Evolutionary conservation across 78 protist genomes (phyloP).

Genomic region (Tieghemostelium lacteum): DNA sequence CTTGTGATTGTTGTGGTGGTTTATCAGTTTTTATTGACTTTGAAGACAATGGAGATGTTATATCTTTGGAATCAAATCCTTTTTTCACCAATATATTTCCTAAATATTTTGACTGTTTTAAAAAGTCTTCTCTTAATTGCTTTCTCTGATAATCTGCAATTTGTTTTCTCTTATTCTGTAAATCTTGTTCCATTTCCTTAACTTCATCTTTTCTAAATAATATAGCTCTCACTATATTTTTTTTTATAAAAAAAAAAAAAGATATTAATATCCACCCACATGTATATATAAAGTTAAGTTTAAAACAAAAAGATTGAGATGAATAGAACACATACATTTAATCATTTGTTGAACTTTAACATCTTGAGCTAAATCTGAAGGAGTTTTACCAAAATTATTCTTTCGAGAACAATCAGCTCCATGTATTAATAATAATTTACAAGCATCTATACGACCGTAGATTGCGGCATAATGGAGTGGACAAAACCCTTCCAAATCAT

Average conservation of each 20-base stretch:
- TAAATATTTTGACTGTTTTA: constrained; percentile 25
- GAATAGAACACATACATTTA: too few species aligned
- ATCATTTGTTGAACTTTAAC: constrained; percentile 78
- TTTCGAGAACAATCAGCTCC: constrained; percentile 71
- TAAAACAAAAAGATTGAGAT: too few species aligned
- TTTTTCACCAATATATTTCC: constrained; percentile 27
- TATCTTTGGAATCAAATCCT: constrained; percentile 19
- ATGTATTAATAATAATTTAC: constrained; percentile 46
- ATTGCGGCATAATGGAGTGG: constrained; percentile 79
- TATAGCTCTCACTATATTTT: constrained; percentile 49
- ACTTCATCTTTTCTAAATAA: constrained; percentile 73
- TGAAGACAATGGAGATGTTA: neutral
- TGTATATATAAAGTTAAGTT: too few species aligned
- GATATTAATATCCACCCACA: neutral
- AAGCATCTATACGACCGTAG: constrained; percentile 75
- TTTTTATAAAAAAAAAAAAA: neutral
- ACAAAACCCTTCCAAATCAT: constrained; percentile 73
- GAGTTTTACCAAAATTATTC: constrained; percentile 77
- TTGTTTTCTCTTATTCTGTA: constrained; percentile 37
- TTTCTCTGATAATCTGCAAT: constrained; percentile 65
- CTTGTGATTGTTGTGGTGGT: neutral
- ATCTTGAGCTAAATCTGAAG: constrained; percentile 76
- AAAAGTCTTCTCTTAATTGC: constrained; percentile 47
- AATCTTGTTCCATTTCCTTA: constrained; percentile 76
- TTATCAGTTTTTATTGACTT: neutral